Evolutionary conservation across 208 protist species (phyloP), one percentile per base, ranked within the genome.

Genomic region (Blechomonas ayalai): DNA sequence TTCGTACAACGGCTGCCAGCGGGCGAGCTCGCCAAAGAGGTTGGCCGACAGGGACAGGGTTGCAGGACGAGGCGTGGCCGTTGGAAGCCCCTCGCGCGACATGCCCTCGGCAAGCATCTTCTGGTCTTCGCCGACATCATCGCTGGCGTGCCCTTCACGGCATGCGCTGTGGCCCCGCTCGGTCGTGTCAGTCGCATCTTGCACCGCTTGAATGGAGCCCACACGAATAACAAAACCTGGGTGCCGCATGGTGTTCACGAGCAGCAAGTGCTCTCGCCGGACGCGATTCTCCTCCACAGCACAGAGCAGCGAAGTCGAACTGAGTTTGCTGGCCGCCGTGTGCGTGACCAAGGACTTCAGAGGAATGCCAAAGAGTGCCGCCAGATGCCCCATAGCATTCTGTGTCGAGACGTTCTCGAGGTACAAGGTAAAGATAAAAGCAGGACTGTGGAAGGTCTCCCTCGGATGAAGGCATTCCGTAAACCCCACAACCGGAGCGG

Each of bases 241-340:
- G 51, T 84, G 76, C 0, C 81, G 74, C 69, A 94, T 73, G 26
- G 82, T 90, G 70, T 94, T 94, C 3, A 94, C 41, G 10, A 87
- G 60, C 9, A 94, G 70, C 25, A 94, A 68, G 35, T 87, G 73
- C 35, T 87, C 74, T 0, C 73, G 70, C 4, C 48, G 29, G 15
- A 94, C 38, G 1, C 63, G 35, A 27, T 79, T 84, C 10, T 63
- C 67, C 28, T 54, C 56, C 6, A 90, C 64, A 10, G 61, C 74
- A 53, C 81, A 94, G 13, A 88, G 52, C 31, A 89, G 46, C 2
- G 81, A 53, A 9, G 72, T 54, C 55, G 67, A 80, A 18, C 78
- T 79, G 79, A 90, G 89, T 59, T 94, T 94, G 22, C 67, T 77
- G n/a, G 56, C 71, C 0, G 64, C 59, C 5, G 78, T 83, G 49